These are phyloP conservation scores for Starmerella powellii DNA, from an alignment of 805 yeast species.

Conservation along the genomic window DNA sequence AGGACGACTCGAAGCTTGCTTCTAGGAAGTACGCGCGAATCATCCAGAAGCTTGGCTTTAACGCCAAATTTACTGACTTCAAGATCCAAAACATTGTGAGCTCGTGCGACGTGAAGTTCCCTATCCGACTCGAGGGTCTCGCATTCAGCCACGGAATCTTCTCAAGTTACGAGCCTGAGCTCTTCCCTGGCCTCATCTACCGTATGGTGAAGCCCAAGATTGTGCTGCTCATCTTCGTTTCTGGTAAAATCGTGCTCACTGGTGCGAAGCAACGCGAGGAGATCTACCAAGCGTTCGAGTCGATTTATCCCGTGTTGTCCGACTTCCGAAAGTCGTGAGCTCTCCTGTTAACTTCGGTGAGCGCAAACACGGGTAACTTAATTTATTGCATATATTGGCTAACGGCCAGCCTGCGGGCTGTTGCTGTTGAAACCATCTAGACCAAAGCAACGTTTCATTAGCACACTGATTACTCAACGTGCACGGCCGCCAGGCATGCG, in stretches of 20 bases:
- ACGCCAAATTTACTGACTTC: conserved; percentile 95
- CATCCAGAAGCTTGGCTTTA: conserved; percentile 93
- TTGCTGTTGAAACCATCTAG: not conserved
- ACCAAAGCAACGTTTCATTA: too few relatives aligned
- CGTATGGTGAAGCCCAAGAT: conserved; percentile 99
- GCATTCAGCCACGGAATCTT: conserved; percentile 98
- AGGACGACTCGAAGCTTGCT: conserved; percentile 96
- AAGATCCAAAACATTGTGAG: conserved; percentile 98
- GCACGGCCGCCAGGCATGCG: too few relatives aligned
- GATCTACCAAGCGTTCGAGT: conserved; percentile 95
- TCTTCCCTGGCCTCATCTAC: conserved; percentile 95
- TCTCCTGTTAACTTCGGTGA: not conserved
- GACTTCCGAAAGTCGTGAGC: conserved; percentile 76
- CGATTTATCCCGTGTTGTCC: conserved; percentile 94
- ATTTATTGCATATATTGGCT: conserved; percentile 8
- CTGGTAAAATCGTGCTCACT: conserved; percentile 93
- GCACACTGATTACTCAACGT: too few relatives aligned
- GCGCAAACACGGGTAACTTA: not conserved
- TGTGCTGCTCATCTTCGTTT: conserved; percentile 86
- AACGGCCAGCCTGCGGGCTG: too few relatives aligned
- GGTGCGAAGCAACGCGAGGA: conserved; percentile 99
- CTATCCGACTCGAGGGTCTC: conserved; percentile 90
- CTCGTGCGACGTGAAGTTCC: conserved; percentile 96
- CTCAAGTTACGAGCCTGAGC: conserved; percentile 95
- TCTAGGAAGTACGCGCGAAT: conserved; percentile 96